Evolutionary conservation across 2,329 filamentous ascomycete species (phyloP), one percentile per base, ranked within the genome.

Genomic region (Phialophora macrospora): DNA sequence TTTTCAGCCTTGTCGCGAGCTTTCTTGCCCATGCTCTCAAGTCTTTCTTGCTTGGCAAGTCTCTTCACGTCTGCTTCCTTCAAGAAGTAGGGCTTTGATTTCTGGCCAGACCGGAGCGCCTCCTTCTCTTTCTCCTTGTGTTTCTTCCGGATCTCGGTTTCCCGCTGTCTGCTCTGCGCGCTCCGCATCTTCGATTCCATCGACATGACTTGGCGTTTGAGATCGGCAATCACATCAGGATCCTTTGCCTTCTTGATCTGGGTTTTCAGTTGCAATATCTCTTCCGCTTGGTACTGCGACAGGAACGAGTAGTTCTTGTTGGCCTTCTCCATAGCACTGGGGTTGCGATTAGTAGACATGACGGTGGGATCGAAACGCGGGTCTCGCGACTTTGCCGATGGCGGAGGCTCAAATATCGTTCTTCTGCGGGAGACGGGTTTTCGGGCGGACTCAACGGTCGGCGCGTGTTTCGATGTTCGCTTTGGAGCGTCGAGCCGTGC

Each of bases 11-110:
- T 90, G 68, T 96, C 90, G 66, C 93, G 86, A 79, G 97, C 89
- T 76, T 88, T 90, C 75, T 90, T 90, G 79, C 91, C 95, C 89
- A 98, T 90, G 66, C 86, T 85, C 72, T 89, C 85, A 78, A 91
- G 97, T 76, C 90, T 87, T 73, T 95, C 89, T 74, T 91, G 82
- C 68, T 97, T 81, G 63, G 93, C 83, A 78, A 89, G 83, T 83
- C 94, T 92, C 88, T 95, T 96, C 82, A 95, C 87, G 80, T 97
- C 94, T 74, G 88, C 88, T 81, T 89, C 89, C 86, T 99, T 99
- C 73, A 98, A 81, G 79, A 92, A 98, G 80, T 93, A 99, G 0
- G 95, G 94, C 76, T 85, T 87, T 58, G 74, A 76, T 74, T 81
- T 82, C 87, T 97, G 97, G 67, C 95, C 95, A 80, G 96, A 87